These are phyloP conservation scores for Podaxis sp. DNA, from an alignment of 768 basidiomycete genomes.

Conservation along the genomic window DNA sequence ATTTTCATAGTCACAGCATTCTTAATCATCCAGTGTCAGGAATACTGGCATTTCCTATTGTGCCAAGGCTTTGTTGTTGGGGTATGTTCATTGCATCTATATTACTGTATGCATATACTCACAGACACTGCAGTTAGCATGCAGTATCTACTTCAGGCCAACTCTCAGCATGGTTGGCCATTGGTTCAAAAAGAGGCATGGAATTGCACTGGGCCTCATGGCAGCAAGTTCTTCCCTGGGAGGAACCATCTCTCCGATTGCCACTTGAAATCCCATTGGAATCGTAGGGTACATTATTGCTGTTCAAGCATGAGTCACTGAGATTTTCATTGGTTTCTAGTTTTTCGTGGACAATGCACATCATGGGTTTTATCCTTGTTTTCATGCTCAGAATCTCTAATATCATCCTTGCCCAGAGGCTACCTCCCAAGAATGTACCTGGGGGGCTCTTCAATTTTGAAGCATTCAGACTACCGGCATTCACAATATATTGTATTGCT, in stretches of 20 bases:
- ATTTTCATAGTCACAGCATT: constrained; percentile 47
- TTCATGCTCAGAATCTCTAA: constrained; percentile 48
- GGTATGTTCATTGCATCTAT: constrained; percentile 25
- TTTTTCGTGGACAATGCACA: constrained; percentile 70
- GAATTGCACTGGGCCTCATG: constrained; percentile 51
- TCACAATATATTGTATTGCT: constrained; percentile 48
- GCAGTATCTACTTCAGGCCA: constrained; percentile 42
- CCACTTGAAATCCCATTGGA: constrained; percentile 49
- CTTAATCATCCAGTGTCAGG: constrained; percentile 53
- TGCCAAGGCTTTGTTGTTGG: constrained; percentile 60
- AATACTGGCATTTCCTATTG: constrained; percentile 67
- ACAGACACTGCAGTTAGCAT: constrained; percentile 15
- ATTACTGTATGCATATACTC: background rate
- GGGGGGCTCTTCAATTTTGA: constrained; percentile 54
- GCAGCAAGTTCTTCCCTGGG: constrained; percentile 60
- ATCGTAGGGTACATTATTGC: constrained; percentile 45
- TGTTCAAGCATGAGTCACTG: background rate
- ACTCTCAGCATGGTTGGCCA: constrained; percentile 51
- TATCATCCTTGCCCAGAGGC: constrained; percentile 41
- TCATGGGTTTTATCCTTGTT: constrained; percentile 57
- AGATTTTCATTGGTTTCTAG: constrained; percentile 27
- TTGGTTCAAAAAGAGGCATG: constrained; percentile 60
- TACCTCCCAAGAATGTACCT: constrained; percentile 47
- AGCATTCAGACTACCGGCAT: constrained; percentile 45
- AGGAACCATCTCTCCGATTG: constrained; percentile 61